Conservation (phyloP, 2,329 filamentous ascomycete genomes). For the Microdochium trichocladiopsis region DNA sequence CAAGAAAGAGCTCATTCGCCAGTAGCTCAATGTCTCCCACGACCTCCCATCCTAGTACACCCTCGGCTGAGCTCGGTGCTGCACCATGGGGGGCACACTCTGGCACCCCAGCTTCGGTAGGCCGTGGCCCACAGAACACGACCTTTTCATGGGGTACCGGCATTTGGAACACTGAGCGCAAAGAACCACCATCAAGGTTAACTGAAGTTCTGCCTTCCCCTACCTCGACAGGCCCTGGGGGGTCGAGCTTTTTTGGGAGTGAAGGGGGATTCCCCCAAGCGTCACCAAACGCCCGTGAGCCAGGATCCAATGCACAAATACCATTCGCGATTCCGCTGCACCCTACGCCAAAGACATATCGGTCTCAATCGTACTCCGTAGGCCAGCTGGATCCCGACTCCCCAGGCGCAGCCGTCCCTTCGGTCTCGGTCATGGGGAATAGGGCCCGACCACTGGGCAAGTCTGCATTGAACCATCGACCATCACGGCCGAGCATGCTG, state of each 20-base stretch:
- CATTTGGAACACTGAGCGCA: conserved; percentile 78
- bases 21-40: conserved; percentile 72
- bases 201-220: conserved; percentile 71
- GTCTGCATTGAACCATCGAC: conserved; percentile 69
- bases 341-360: conserved; percentile 85
- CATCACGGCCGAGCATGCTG: conserved; percentile 70
- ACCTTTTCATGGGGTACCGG: conserved; percentile 68
- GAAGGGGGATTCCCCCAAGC: conserved; percentile 29
- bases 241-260: conserved; percentile 39
- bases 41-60: conserved; percentile 74
- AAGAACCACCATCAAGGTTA: conserved; percentile 68
- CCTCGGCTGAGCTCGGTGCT: conserved; percentile 55
- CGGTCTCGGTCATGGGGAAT: conserved; percentile 41
- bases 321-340: conserved; percentile 84
- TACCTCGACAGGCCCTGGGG: conserved; percentile 51
- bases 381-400: conserved; percentile 75
- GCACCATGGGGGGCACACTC: conserved; percentile 49
- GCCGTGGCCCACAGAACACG: conserved; percentile 36
- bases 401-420: conserved; percentile 29
- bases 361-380: conserved; percentile 95
- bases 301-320: conserved; percentile 51
- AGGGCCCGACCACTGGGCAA: conserved; percentile 48
- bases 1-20: conserved; percentile 71
- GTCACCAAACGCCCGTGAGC: neutral
- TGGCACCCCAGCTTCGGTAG: conserved; percentile 36